Evolutionary conservation across 2,329 filamentous ascomycete genomes (phyloP).

Genomic region (Fusarium longipes): DNA sequence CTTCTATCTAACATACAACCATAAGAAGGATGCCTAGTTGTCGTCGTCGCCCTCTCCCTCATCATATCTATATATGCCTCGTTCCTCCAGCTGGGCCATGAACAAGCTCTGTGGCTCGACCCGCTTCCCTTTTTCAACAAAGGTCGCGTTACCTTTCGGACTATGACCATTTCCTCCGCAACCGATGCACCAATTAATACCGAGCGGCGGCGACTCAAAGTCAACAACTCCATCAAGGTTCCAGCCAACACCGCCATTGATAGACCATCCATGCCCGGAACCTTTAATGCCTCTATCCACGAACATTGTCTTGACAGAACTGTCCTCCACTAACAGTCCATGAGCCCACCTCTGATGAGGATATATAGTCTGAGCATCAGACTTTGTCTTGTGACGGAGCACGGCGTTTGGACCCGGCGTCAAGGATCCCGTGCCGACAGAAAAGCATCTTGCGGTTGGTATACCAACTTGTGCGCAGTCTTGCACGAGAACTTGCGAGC

Average conservation of each 20-base stretch:
- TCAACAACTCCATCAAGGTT: constrained; percentile 18
- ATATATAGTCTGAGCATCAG: constrained; percentile 33
- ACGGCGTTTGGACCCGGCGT: constrained; percentile 38
- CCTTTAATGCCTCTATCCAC: constrained; percentile 26
- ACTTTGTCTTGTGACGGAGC: constrained; percentile 26
- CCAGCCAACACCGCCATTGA: constrained; percentile 42
- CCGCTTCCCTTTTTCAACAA: background rate
- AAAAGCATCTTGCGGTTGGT: constrained; percentile 23
- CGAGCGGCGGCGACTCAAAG: constrained; percentile 36
- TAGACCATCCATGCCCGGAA: constrained; percentile 40
- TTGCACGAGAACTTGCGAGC: constrained; percentile 34
- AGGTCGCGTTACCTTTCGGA: constrained; percentile 21
- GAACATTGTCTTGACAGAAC: constrained; percentile 8
- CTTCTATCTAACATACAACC: too few species aligned
- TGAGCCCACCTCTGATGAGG: constrained; percentile 42
- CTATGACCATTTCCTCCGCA: background rate
- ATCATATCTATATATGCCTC: constrained; percentile 3
- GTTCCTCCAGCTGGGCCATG: constrained; percentile 13
- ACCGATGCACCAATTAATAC: constrained; percentile 41
- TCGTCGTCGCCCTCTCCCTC: background rate
- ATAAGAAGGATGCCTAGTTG: too few species aligned
- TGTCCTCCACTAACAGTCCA: constrained; percentile 37
- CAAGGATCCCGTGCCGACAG: constrained; percentile 29
- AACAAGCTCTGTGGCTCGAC: constrained; percentile 35
- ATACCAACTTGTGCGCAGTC: constrained; percentile 33